Evolutionary conservation across 148 eudicot genomes (phyloP).

Genomic region (Camellia granthamiana): DNA sequence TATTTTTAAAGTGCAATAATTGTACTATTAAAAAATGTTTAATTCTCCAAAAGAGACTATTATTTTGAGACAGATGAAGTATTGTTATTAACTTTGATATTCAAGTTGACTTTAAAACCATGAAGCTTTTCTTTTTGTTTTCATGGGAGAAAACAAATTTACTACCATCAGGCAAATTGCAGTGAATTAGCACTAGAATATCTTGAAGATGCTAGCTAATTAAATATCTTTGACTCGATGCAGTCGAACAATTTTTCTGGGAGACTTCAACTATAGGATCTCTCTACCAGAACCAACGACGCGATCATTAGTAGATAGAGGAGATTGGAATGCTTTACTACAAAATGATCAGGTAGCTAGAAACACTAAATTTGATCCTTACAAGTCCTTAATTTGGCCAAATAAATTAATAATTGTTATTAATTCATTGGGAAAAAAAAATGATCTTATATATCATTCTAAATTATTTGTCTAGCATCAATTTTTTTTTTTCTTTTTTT

Average conservation of each 20-base stretch:
- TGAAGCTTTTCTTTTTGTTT: background rate
- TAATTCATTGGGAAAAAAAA: background rate
- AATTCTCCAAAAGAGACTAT: too few relatives aligned
- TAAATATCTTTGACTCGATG: conserved; percentile 5
- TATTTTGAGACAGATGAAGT: background rate
- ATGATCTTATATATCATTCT: background rate
- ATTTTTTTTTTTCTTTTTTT: background rate
- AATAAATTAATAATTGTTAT: background rate
- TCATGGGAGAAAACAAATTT: background rate
- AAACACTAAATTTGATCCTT: too few relatives aligned
- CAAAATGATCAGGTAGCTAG: conserved; percentile 38
- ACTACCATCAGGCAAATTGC: background rate
- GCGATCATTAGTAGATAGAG: conserved; percentile 18
- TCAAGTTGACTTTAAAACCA: conserved; percentile 1
- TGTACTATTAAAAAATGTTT: too few relatives aligned
- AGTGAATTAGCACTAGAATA: background rate
- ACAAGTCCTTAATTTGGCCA: background rate
- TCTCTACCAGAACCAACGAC: conserved; percentile 30
- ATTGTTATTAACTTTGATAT: background rate
- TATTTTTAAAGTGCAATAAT: too few relatives aligned
- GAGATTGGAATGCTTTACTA: conserved; percentile 27
- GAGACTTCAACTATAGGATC: conserved; percentile 52
- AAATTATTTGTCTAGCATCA: background rate
- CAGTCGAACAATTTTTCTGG: conserved; percentile 44
- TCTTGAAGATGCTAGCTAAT: background rate